A percentile compares a stretch with the other conserved stretches of the same genome.
These are phyloP conservation scores for Solanum commersonii DNA, from an alignment of 257 asterid species.

Conservation along the genomic window DNA sequence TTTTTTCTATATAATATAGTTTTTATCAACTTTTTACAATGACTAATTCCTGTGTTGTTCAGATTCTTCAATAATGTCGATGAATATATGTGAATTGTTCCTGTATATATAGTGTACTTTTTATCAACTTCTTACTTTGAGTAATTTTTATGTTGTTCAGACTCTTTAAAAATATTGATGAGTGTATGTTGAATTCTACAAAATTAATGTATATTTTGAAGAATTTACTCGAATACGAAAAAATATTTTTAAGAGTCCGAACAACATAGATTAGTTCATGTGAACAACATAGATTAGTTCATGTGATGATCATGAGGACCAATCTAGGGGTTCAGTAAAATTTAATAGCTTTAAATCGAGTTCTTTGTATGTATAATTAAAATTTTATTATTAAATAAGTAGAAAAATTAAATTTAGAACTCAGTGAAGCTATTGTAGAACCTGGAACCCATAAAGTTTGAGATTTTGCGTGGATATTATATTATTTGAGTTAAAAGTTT, in stretches of 20 bases:
- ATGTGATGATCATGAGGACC: not conserved
- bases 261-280: too few species aligned
- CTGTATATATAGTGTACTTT: too few species aligned
- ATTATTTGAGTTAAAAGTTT: not conserved
- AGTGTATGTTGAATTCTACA: not conserved
- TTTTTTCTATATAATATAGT: not conserved
- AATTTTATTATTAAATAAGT: not conserved
- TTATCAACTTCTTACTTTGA: not conserved
- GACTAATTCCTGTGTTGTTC: not conserved
- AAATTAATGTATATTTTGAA: not conserved
- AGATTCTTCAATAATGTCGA: not conserved
- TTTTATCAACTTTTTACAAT: not conserved
- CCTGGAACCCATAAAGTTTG: not conserved
- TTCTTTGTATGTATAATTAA: not conserved
- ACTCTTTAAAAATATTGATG: rapidly evolving
- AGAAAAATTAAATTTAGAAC: not conserved
- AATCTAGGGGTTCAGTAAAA: not conserved
- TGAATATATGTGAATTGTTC: too few species aligned
- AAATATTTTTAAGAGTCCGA: rapidly evolving
- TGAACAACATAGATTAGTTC: not conserved
- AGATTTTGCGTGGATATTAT: not conserved
- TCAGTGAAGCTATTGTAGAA: not conserved
- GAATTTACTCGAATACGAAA: rapidly evolving
- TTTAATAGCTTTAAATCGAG: not conserved
- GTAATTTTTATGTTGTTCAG: not conserved